Base-by-base conservation (phyloP, 139 green algal species). In the Asterochloris sp. region DNA sequence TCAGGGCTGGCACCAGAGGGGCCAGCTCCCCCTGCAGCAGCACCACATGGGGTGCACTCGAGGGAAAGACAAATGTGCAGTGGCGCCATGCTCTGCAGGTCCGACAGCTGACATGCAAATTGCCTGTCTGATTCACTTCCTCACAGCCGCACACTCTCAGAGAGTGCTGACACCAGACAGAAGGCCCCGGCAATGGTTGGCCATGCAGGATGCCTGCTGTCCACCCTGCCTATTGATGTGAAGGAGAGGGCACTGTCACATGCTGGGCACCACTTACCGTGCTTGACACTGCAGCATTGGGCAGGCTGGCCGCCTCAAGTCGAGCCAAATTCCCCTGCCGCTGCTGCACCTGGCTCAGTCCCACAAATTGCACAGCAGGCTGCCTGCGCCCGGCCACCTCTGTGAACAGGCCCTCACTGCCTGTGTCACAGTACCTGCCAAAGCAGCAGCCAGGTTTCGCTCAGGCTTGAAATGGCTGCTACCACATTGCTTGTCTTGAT, bases 1-100 rank as follows among this genome's bases (percentile, higher is more conserved):
- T 75, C 0, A 96, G 79, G 23, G 68, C 73, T 15, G 87, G 87
- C 6, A 83, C 64, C 9, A 85, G n/a, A 0, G 68, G 28, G 0
- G 62, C 24, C 47, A 94, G 83, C 26, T 81, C 74, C 0, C 67
- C 78, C 0, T 85, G 4, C 21, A 81, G 62, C 0, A 85, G 38
- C 38, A 54, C 38, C 38, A 54, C 54, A 69, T 47, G 69, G 60
- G 90, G 90, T 77, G 71, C 71, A 77, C 24, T 47, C 24, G 2
- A 60, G 14, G 24, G 24, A 62, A 8, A 77, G 17, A 76, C 11
- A 76, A 0, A 14, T 38, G 0, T 76, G 19, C 23, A 47, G 29
- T 28, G 38, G 38, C 38, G 38, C 6, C 74, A 64, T 64, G 29
- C 17, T 60, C 23, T 60, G 76, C 60, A 11, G 38, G 76, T 14